These are phyloP conservation scores for Alternaria atra DNA, from an alignment of 2,329 filamentous ascomycete genomes.

Conservation along the genomic window DNA sequence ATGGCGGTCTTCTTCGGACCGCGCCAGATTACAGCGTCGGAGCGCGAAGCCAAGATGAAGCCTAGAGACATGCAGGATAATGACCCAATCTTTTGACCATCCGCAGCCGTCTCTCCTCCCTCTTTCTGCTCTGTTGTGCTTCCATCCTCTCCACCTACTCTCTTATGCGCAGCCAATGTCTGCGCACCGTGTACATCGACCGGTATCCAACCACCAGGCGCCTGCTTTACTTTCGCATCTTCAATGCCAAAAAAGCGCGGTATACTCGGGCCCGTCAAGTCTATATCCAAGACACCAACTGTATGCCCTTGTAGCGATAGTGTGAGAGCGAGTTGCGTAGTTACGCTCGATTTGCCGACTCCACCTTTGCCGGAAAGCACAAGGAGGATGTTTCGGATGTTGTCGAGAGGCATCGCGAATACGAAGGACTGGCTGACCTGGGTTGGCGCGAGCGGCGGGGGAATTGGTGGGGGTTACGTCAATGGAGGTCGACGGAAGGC, in stretches of 20 bases:
- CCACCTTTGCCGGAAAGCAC: constrained; percentile 97
- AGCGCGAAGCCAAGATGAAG: constrained; percentile 82
- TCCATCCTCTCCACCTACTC: constrained; percentile 7
- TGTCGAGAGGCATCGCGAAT: constrained; percentile 69
- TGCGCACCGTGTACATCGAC: constrained; percentile 78
- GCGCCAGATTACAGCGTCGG: constrained; percentile 95
- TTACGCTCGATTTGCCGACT: constrained; percentile 97
- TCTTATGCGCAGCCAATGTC: constrained; percentile 24
- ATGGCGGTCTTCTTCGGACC: constrained; percentile 99
- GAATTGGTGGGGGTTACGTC: not conserved
- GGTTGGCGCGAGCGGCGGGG: not conserved
- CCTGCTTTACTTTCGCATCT: constrained; percentile 86
- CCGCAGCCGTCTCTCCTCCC: not conserved
- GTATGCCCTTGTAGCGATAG: constrained; percentile 85
- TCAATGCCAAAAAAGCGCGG: constrained; percentile 94
- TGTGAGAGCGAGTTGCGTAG: constrained; percentile 91
- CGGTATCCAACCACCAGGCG: constrained; percentile 90
- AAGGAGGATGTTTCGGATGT: constrained; percentile 80
- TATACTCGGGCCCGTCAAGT: constrained; percentile 95
- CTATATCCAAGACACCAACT: constrained; percentile 94
- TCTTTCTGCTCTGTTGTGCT: not conserved
- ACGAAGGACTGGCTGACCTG: not conserved
- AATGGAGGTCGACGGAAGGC: not conserved
- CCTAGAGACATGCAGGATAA: constrained; percentile 91
- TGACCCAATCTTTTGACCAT: constrained; percentile 61